These are phyloP conservation scores for Babesia divergens DNA, from an alignment of 169 alveolate genomes.

Conservation along the genomic window DNA sequence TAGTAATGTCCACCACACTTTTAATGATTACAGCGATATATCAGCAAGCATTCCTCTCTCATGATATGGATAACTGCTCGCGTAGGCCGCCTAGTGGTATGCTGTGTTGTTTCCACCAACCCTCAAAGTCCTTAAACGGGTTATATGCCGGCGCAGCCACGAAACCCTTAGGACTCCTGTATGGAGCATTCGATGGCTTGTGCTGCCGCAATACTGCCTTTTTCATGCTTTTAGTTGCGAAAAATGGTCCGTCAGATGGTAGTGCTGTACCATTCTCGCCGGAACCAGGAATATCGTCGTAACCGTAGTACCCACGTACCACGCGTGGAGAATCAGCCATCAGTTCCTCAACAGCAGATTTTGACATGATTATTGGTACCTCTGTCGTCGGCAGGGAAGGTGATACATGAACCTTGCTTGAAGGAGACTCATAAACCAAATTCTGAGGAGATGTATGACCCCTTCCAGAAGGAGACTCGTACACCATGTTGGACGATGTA, in stretches of 20 bases:
- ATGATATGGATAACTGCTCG: constrained; percentile 34
- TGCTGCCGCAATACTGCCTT: not conserved
- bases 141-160: not conserved
- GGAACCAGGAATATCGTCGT: constrained; percentile 16
- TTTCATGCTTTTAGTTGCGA: not conserved
- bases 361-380: not conserved
- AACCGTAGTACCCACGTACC: constrained; percentile 28
- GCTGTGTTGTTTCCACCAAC: constrained; percentile 33
- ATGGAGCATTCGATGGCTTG: not conserved
- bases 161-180: not conserved
- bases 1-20: no score
- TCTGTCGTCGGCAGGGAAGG: not conserved
- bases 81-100: constrained; percentile 6
- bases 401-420: not conserved
- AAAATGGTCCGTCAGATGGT: not conserved
- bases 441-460: not conserved
- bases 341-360: not conserved
- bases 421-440: constrained; percentile 26
- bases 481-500: not conserved
- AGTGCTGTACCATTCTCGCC: not conserved
- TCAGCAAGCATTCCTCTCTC: no score
- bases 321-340: not conserved
- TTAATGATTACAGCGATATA: no score
- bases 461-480: not conserved
- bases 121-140: constrained; percentile 26